Conservation (phyloP, 2,329 filamentous ascomycete species). For the Aspergillus awamori region DNA sequence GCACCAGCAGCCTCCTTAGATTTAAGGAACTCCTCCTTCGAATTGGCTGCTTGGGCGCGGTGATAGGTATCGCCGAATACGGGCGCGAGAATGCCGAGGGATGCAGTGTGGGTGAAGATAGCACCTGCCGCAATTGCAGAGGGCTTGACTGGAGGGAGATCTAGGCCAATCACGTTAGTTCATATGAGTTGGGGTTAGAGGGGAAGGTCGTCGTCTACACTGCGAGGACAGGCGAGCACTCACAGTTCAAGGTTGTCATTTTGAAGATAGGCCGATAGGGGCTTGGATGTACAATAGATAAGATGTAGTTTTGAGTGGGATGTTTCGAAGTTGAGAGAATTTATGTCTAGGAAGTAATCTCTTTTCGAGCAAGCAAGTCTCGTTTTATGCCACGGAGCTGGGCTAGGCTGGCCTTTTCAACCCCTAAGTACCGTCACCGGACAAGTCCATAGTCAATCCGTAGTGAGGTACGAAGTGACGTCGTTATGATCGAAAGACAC, state of each 20-base stretch:
- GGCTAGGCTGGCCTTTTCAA: neutral
- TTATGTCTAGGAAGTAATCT: too few relatives aligned
- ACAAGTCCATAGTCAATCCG: neutral
- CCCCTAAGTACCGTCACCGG: slow-evolving; percentile 11
- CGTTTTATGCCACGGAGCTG: neutral
- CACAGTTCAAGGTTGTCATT: slow-evolving; percentile 65
- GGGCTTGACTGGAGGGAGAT: slow-evolving; percentile 87
- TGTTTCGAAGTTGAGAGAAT: too few relatives aligned
- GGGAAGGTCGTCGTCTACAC: neutral
- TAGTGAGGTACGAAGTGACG: slow-evolving; percentile 26
- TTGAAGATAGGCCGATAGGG: slow-evolving; percentile 28
- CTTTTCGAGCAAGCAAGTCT: neutral
- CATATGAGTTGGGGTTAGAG: neutral
- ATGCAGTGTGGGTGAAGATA: slow-evolving; percentile 90
- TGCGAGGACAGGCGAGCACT: slow-evolving; percentile 30
- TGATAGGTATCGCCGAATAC: slow-evolving; percentile 95
- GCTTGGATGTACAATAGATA: neutral
- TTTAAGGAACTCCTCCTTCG: slow-evolving; percentile 93
- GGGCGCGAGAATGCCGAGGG: slow-evolving; percentile 82
- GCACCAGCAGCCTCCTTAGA: slow-evolving; percentile 90
- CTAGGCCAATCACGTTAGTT: slow-evolving; percentile 40
- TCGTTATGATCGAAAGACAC: slow-evolving; percentile 30
- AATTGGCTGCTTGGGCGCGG: slow-evolving; percentile 86
- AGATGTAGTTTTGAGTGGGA: neutral
- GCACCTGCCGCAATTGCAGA: slow-evolving; percentile 96